phyloP scores from a whole-genome alignment of 228 moss, liverwort and hornwort genomes.

The Sphagnum fallax region DNA sequence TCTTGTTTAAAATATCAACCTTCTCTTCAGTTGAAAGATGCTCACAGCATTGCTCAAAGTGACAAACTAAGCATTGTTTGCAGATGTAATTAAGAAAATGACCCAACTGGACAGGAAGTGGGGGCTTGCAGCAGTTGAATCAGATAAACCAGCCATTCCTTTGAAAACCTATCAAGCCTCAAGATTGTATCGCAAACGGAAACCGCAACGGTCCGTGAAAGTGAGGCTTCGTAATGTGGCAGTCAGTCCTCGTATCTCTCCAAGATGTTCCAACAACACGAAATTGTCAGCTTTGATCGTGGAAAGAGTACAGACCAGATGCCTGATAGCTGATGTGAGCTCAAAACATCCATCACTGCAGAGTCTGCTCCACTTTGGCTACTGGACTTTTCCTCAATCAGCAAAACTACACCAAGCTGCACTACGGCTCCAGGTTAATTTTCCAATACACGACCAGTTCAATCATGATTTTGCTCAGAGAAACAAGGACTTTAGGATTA shows the following conservation, averaged over 20 bases:
- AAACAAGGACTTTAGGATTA: background rate
- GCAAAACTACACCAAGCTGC: constrained; percentile 21
- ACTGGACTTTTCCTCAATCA: constrained; percentile 12
- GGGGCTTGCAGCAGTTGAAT: constrained; percentile 15
- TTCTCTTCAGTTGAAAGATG: no score
- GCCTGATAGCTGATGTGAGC: constrained; percentile 11
- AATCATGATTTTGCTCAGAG: background rate
- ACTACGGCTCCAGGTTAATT: constrained; percentile 23
- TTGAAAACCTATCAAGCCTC: background rate
- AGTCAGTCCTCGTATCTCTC: constrained; percentile 5
- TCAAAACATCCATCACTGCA: constrained; percentile 10
- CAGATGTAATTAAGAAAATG: constrained; percentile 10
- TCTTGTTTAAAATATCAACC: no score
- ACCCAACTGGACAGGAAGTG: background rate
- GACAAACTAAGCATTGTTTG: background rate
- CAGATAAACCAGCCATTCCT: constrained; percentile 5
- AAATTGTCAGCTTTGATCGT: constrained; percentile 11
- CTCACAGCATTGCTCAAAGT: no score
- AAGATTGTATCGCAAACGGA: constrained; percentile 8
- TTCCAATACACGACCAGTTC: no score
- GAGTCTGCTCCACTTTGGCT: constrained; percentile 14
- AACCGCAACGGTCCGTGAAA: constrained; percentile 9
- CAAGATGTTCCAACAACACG: constrained; percentile 15
- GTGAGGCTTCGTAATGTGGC: constrained; percentile 14
- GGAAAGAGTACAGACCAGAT: constrained; percentile 15